Conservation (phyloP, 805 yeast species). For the Starmerella floris region DNA sequence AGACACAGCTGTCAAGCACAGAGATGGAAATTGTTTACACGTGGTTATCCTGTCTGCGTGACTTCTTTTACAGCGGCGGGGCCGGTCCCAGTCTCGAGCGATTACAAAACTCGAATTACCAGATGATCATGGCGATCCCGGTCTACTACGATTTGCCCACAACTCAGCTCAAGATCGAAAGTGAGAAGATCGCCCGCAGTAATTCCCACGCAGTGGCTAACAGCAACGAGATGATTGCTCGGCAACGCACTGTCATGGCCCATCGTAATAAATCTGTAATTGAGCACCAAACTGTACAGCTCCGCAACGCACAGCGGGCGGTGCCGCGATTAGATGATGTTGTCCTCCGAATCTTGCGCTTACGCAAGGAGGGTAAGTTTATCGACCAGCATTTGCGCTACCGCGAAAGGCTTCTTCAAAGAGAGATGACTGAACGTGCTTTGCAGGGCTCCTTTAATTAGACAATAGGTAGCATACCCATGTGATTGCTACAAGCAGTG, state of each 20-base stretch:
- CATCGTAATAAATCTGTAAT: slow-evolving; percentile 51
- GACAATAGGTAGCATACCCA: not conserved
- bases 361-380: slow-evolving; percentile 48
- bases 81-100: slow-evolving; percentile 62
- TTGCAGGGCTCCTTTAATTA: slow-evolving; percentile 17
- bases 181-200: slow-evolving; percentile 43
- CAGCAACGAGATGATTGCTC: slow-evolving; percentile 36
- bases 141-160: slow-evolving; percentile 46
- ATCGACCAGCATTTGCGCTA: slow-evolving; percentile 49
- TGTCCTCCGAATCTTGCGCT: slow-evolving; percentile 53
- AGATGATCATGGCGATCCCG: slow-evolving; percentile 49
- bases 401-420: slow-evolving; percentile 45
- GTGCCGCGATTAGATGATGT: slow-evolving; percentile 49
- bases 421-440: slow-evolving; percentile 40
- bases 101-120: slow-evolving; percentile 50
- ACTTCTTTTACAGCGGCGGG: slow-evolving; percentile 68
- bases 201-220: slow-evolving; percentile 37
- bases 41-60: slow-evolving; percentile 59
- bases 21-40: slow-evolving; percentile 58
- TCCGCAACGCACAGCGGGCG: slow-evolving; percentile 34
- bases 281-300: slow-evolving; percentile 35
- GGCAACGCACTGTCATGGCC: slow-evolving; percentile 57
- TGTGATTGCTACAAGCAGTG: too few relatives aligned
- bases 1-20: slow-evolving; percentile 37
- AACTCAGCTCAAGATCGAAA: slow-evolving; percentile 39